Evolutionary conservation across 1,139 yeast species (phyloP), one percentile per base, ranked within the genome.

Genomic region (Saccharomyces hybrid): DNA sequence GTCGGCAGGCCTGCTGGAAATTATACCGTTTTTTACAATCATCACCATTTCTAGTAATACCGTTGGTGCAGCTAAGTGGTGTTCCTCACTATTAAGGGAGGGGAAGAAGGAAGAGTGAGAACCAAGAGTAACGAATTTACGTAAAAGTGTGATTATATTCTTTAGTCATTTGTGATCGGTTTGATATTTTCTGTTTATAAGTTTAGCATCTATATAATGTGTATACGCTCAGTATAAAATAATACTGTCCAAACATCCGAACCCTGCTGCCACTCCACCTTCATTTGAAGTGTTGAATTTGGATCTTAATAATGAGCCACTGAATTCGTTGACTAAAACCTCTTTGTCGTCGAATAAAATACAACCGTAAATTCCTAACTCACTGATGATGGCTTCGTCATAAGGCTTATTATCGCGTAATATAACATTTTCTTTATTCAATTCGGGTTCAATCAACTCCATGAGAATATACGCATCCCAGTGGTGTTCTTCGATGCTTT

Each of bases 231-330:
- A 64, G 51, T 61, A 61, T 47, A 67, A 52, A 42, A 73, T 72
- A 38, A 81, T 75, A 64, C 91, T 87, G 71, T 93, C 99, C 52
- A 93, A 89, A 70, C 97, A 90, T 9, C 98, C 99, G 72, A 88
- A 93, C 0, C 99, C 99, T 13, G 99, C 98, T 31, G 98, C 98
- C 34, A 93, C 97, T 42, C 99, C 99, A 51, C 99, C 99, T 74
- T 93, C 99, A 70, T 93, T 84, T 54, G 96, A 86, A 2, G 85
- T 76, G 61, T 88, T 85, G 56, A 90, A 81, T 70, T 93, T 93
- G 2, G 97, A 88, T 71, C 99, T 82, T 62, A 93, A 75, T 59
- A 93, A 76, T 82, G 88, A 88, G 5, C 97, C 98, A 1, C 90
- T 82, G 60, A 80, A 80, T 47, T 81, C 81, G 68, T 93, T 93